Evolutionary conservation across 2,329 filamentous ascomycete species (phyloP).

Genomic region (Diaporthe destruens): DNA sequence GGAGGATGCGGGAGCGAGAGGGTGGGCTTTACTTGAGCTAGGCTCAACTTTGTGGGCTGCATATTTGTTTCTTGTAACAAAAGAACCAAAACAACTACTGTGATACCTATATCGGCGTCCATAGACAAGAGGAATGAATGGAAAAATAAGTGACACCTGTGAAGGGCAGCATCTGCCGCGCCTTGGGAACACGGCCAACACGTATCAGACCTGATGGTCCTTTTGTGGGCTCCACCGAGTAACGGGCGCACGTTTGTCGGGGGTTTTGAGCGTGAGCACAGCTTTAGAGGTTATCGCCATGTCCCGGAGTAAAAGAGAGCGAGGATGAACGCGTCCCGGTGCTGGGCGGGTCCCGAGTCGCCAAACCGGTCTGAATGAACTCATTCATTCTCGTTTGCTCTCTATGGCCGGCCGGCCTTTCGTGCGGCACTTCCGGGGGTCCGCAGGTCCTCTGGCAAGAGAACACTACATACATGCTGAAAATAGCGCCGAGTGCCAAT

Average conservation of each 20-base stretch:
- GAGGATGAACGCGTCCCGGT: background rate
- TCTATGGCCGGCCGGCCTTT: background rate
- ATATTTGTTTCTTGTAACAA: constrained; percentile 40
- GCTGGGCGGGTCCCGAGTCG: background rate
- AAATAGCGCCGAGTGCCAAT: too few species aligned
- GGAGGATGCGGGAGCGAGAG: background rate
- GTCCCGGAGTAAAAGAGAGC: too few species aligned
- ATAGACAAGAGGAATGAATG: constrained; percentile 38
- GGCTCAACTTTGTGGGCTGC: constrained; percentile 19
- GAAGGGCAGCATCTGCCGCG: background rate
- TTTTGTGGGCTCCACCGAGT: fast-evolving
- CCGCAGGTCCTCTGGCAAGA: too few species aligned
- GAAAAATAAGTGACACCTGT: constrained; percentile 17
- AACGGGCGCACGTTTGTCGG: background rate
- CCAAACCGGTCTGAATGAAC: background rate
- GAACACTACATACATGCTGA: too few species aligned
- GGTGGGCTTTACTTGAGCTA: background rate
- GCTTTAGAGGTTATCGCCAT: background rate
- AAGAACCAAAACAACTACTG: constrained; percentile 30
- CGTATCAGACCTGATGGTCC: too few species aligned
- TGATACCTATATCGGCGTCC: constrained; percentile 42
- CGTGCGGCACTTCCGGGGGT: too few species aligned
- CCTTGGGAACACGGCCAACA: background rate
- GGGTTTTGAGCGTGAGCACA: fast-evolving
- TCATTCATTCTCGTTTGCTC: background rate